phyloP scores from a whole-genome alignment of 2,329 filamentous ascomycete genomes.

The Penicillium decumbens region DNA sequence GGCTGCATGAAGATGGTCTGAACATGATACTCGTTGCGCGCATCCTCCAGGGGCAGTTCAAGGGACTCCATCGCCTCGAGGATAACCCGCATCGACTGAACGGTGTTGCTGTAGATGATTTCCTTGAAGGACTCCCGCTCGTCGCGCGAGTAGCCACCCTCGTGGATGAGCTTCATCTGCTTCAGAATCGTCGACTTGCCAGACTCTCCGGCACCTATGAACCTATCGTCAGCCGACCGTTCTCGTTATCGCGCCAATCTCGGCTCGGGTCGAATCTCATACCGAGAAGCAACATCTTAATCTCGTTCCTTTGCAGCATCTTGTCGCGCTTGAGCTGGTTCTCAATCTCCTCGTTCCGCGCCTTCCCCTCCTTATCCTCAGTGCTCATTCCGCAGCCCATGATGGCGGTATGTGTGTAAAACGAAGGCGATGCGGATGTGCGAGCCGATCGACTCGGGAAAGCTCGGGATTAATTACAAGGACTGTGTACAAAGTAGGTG shows the following conservation, averaged over 20 bases:
- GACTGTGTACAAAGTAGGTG: constrained; percentile 5
- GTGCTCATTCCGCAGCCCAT: constrained; percentile 99
- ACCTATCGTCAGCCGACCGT: constrained; percentile 11
- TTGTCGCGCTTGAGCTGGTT: constrained; percentile 98
- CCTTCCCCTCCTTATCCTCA: constrained; percentile 99
- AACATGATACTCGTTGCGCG: constrained; percentile 92
- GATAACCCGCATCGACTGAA: constrained; percentile 67
- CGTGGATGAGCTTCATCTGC: constrained; percentile 99
- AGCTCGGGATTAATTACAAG: constrained; percentile 8
- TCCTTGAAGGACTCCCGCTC: constrained; percentile 67
- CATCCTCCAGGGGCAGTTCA: constrained; percentile 79
- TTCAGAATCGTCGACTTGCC: constrained; percentile 93
- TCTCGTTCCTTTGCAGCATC: constrained; percentile 98
- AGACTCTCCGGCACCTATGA: constrained; percentile 88
- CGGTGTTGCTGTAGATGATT: constrained; percentile 68
- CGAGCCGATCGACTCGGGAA: constrained; percentile 11
- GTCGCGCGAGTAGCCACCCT: constrained; percentile 96
- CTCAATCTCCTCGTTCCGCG: constrained; percentile 99
- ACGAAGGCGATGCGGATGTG: constrained; percentile 11
- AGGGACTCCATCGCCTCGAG: constrained; percentile 65
- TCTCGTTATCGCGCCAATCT: background rate
- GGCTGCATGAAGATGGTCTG: constrained; percentile 99
- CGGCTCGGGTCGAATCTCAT: constrained; percentile 37
- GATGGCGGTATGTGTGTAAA: constrained; percentile 49
- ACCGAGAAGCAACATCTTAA: constrained; percentile 99